phyloP scores from a whole-genome alignment of 2,329 filamentous ascomycete species.

The Colletotrichum liaoningense region DNA sequence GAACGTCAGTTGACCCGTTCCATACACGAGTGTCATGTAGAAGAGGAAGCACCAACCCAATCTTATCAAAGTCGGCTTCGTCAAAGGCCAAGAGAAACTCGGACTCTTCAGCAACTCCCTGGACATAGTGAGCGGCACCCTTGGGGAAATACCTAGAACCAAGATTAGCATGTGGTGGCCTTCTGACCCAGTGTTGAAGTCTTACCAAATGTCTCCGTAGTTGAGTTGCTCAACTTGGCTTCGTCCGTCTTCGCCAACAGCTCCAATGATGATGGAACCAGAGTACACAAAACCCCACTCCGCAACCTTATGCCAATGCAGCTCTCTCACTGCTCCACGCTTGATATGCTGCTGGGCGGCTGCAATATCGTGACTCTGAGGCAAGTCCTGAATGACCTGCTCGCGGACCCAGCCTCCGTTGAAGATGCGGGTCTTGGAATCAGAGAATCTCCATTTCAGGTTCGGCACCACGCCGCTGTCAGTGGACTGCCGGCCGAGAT shows the following conservation, averaged over 20 bases:
- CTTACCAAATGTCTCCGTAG: constrained; percentile 71
- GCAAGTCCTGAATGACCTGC: constrained; percentile 75
- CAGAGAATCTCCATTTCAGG: constrained; percentile 77
- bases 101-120: constrained; percentile 74
- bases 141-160: constrained; percentile 69
- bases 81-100: constrained; percentile 76
- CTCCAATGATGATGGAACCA: constrained; percentile 68
- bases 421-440: constrained; percentile 72
- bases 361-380: constrained; percentile 73
- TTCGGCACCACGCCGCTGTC: constrained; percentile 74
- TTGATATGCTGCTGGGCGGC: constrained; percentile 76
- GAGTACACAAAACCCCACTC: constrained; percentile 75
- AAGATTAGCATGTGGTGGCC: not conserved
- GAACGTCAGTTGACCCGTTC: not conserved
- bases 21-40: not conserved
- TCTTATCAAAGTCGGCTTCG: constrained; percentile 73
- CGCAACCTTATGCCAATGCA: constrained; percentile 76
- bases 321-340: constrained; percentile 73
- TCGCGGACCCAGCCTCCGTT: constrained; percentile 75
- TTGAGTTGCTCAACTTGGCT: constrained; percentile 66
- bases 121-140: constrained; percentile 71
- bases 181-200: no score
- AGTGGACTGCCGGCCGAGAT: constrained; percentile 70
- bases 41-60: constrained; percentile 55
- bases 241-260: constrained; percentile 71